Percentiles rank a stretch among this genome's conserved stretches.
These are phyloP conservation scores for Umbilicus rupestris DNA, from an alignment of 164 flowering plant genomes.

Conservation along the genomic window DNA sequence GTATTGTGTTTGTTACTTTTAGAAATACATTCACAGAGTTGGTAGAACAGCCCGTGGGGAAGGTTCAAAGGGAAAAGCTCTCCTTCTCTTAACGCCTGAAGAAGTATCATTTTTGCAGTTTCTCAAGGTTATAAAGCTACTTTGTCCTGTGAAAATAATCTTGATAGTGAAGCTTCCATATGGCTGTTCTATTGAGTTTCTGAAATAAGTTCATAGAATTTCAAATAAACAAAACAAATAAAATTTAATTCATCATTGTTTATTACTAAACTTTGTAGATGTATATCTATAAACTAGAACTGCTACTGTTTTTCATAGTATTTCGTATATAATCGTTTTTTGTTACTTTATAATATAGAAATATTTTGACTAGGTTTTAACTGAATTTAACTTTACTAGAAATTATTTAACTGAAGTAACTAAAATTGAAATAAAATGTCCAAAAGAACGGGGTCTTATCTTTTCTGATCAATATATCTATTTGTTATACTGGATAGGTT, in stretches of 20 bases:
- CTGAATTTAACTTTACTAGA: too few relatives aligned
- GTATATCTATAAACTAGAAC: too few relatives aligned
- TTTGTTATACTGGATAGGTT: constrained; percentile 30
- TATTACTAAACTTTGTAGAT: not conserved
- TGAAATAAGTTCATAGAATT: not conserved
- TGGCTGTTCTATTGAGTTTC: not conserved
- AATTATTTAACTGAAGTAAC: not conserved
- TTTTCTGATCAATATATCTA: not conserved
- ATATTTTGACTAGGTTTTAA: too few relatives aligned
- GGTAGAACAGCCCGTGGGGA: constrained; percentile 99
- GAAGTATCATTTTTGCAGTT: constrained; percentile 75
- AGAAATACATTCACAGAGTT: constrained; percentile 97
- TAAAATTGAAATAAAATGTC: not conserved
- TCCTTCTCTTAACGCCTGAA: constrained; percentile 83
- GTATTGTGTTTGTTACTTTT: constrained; percentile 12
- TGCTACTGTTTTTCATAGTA: not conserved
- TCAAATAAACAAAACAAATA: too few relatives aligned
- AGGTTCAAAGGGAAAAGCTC: constrained; percentile 84
- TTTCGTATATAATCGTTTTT: not conserved
- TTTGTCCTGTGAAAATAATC: not conserved
- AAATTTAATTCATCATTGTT: too few relatives aligned
- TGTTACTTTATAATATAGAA: too few relatives aligned
- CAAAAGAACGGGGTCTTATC: not conserved
- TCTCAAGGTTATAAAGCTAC: constrained; percentile 49
- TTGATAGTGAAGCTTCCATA: not conserved